Conservation (phyloP, 2,329 filamentous ascomycete genomes). For the Venturia asperata region DNA sequence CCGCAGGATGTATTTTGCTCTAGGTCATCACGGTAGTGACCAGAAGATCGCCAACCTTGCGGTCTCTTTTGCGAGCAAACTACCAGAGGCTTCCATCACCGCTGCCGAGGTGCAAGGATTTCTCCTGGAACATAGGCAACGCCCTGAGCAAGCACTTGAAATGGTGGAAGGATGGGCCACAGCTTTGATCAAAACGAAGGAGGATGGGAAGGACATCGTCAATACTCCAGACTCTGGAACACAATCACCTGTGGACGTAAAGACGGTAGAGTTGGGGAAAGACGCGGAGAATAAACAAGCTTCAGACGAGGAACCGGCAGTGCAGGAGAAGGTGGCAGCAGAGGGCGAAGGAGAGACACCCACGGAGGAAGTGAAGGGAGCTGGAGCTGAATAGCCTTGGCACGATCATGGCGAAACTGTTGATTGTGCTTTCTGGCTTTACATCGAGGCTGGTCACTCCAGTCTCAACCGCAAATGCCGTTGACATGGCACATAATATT, state of each 20-base stretch:
- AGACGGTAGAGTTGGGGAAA: not conserved
- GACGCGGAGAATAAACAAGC: not conserved
- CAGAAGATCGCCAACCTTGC: conserved; percentile 25
- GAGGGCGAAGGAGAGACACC: not conserved
- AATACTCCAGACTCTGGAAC: not conserved
- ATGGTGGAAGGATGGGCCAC: conserved; percentile 3
- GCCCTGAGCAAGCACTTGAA: conserved; percentile 9
- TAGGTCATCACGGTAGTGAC: not conserved
- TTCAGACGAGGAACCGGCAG: not conserved
- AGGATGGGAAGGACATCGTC: not conserved
- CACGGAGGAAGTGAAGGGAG: not conserved
- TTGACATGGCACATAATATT: too few relatives aligned
- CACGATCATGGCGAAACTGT: not conserved
- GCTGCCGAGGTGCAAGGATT: conserved; percentile 27
- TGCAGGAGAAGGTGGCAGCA: not conserved
- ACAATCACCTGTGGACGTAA: not conserved
- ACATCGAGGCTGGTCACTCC: too few relatives aligned
- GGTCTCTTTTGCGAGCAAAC: conserved; percentile 24
- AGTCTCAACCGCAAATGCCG: too few relatives aligned
- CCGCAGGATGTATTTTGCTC: not conserved
- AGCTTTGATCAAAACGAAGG: conserved; percentile 5
- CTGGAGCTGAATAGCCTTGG: not conserved
- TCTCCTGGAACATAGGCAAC: conserved; percentile 11
- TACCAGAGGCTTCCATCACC: conserved; percentile 28
- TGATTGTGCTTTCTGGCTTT: too few relatives aligned